Evolutionary conservation across 129 eudicot species (phyloP).

Genomic region (Tagetes erecta): DNA sequence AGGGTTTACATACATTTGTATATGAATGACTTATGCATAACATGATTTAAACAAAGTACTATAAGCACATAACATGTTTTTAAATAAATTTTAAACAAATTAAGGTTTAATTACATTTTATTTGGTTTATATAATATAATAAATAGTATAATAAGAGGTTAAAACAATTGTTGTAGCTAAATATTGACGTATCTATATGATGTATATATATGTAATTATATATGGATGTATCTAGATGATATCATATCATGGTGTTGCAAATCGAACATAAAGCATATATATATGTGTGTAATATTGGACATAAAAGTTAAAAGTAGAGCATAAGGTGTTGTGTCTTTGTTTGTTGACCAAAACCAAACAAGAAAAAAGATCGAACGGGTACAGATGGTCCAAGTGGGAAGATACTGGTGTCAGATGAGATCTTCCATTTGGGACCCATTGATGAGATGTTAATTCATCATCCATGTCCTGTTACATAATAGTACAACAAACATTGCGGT

Average conservation of each 20-base stretch:
- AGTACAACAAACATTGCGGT: conserved; percentile 33
- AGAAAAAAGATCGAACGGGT: conserved; percentile 33
- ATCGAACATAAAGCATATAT: background rate
- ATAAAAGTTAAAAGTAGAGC: conserved; percentile 10
- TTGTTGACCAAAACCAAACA: conserved; percentile 38
- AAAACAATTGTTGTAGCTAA: too few relatives aligned
- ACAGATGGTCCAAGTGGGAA: conserved; percentile 51
- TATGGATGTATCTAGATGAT: background rate
- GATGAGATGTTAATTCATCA: conserved; percentile 35
- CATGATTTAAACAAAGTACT: too few relatives aligned
- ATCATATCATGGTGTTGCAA: conserved; percentile 9
- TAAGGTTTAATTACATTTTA: too few relatives aligned
- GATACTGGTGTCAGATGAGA: conserved; percentile 66
- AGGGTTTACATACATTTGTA: too few relatives aligned
- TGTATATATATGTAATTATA: background rate
- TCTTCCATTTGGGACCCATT: conserved; percentile 48
- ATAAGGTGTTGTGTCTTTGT: conserved; percentile 33
- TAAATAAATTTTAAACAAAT: too few relatives aligned
- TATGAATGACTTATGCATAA: too few relatives aligned
- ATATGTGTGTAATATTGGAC: too few relatives aligned
- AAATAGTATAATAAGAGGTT: too few relatives aligned
- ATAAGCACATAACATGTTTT: too few relatives aligned
- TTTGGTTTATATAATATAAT: too few relatives aligned
- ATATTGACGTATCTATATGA: too few relatives aligned
- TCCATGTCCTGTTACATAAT: conserved; percentile 41